A percentile compares a stretch with the other conserved stretches of the same genome.
Evolutionary conservation across 2,329 filamentous ascomycete species (phyloP).

Genomic region (Amphichorda felina): DNA sequence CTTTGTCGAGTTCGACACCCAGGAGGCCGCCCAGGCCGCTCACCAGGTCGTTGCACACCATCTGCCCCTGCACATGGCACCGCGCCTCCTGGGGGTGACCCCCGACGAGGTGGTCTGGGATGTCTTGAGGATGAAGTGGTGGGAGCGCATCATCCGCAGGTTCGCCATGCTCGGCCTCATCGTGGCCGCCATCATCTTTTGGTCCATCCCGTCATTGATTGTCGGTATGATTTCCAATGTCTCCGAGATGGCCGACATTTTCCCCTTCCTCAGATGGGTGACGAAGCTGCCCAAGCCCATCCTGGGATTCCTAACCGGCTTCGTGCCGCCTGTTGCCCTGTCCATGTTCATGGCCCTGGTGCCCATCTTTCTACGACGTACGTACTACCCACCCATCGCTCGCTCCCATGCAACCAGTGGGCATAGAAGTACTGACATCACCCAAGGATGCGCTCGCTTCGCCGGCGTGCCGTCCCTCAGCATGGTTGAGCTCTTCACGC

Average conservation of each 20-base stretch:
- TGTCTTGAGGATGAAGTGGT: constrained; percentile 75
- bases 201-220: constrained; percentile 61
- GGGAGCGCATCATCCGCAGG: constrained; percentile 67
- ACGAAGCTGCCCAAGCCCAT: constrained; percentile 57
- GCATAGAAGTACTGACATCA: neutral
- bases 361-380: constrained; percentile 62
- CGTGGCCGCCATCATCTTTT: constrained; percentile 73
- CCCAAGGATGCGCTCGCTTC: constrained; percentile 55
- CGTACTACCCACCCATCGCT: constrained; percentile 1
- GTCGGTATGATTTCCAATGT: constrained; percentile 85
- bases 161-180: constrained; percentile 62
- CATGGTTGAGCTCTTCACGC: constrained; percentile 75
- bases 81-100: constrained; percentile 71
- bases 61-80: constrained; percentile 75
- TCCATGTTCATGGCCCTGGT: constrained; percentile 79
- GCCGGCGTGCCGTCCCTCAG: constrained; percentile 71
- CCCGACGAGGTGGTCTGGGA: constrained; percentile 82
- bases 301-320: constrained; percentile 71
- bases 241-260: constrained; percentile 49
- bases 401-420: neutral
- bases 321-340: constrained; percentile 69
- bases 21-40: constrained; percentile 75
- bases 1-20: constrained; percentile 80
- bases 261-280: constrained; percentile 65
- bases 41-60: constrained; percentile 83